Base-by-base conservation (phyloP, 192 early-diverging fungal genomes). In the Endogone sp. region DNA sequence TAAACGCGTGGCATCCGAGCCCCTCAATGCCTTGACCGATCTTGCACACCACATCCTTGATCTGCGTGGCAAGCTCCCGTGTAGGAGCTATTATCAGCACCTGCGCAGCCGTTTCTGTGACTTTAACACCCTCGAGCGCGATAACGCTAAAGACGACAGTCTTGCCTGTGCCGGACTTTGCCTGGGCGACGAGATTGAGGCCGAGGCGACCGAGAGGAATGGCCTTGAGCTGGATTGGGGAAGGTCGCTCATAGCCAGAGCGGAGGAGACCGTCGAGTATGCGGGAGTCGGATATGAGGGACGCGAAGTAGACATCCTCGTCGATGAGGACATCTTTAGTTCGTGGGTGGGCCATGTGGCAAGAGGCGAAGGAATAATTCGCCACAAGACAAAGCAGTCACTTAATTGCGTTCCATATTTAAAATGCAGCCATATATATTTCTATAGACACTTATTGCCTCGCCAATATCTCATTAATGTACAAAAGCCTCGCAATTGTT, bases 81-180 rank as follows among this genome's bases (percentile, higher is more conserved):
- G 85, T 85, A 3, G 87, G 87, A 4, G 85, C 85, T 22, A 90
- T 65, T 29, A 90, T 82, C 21, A 90, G 68, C 72, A 80, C 74
- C 67, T 81, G 70, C 2, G 75, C 71, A 4, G 60, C 29, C 24
- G 24, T 26, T 16, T 67, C 29, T 3, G 29, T 57, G n/a, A 75
- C 65, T 59, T 84, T 60, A 10, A 85, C 62, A 3, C 72, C 59
- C 64, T 85, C 83, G 26, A 90, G 71, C 10, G 82, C 76, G 55
- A 86, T 82, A 23, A 87, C 76, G 21, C 80, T 78, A 71, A 95
- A 95, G 1, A 91, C 91, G 8, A 88, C 89, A 4, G 91, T 92
- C 66, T 92, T 92, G 13, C 91, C 91, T 2, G 91, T 92, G 30
- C 76, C 94, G 4, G 92, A 92, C 66, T 94, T 90, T 37, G 92